Evolutionary conservation across 805 yeast genomes (phyloP).

Genomic region (Lachancea sp.): DNA sequence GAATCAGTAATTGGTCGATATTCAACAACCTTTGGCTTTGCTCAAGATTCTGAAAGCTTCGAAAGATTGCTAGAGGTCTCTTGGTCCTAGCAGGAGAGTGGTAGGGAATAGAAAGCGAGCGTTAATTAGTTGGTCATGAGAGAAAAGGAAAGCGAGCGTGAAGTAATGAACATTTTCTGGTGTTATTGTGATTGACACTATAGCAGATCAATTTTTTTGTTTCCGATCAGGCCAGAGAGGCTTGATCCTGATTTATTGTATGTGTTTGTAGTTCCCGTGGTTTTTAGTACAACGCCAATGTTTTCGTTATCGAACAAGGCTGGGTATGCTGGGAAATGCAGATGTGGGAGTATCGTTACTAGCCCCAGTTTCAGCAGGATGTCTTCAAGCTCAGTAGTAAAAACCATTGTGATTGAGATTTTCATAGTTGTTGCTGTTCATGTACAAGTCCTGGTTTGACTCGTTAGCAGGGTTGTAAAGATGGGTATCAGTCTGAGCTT

Average conservation of each 20-base stretch:
- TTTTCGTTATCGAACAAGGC: slow-evolving; percentile 1
- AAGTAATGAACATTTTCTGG: background rate
- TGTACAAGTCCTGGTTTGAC: slow-evolving; percentile 1
- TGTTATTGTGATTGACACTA: too few species aligned
- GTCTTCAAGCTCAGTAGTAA: slow-evolving; percentile 1
- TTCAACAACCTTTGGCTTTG: background rate
- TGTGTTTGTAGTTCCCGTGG: background rate
- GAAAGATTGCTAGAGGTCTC: background rate
- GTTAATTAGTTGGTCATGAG: background rate
- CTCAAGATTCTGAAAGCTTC: background rate
- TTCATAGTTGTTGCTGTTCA: slow-evolving; percentile 1
- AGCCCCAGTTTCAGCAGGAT: slow-evolving; percentile 1
- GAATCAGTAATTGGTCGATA: slow-evolving; percentile 4
- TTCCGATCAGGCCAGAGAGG: too few species aligned
- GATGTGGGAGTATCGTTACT: background rate
- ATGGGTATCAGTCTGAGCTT: slow-evolving; percentile 2
- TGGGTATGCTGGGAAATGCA: slow-evolving; percentile 1
- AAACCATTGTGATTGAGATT: slow-evolving; percentile 3
- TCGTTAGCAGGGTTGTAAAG: slow-evolving; percentile 1
- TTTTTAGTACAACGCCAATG: slow-evolving; percentile 3
- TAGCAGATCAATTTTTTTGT: background rate
- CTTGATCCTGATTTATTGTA: background rate
- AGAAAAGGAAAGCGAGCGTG: background rate
- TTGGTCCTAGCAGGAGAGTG: background rate
- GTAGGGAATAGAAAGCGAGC: slow-evolving; percentile 1